Conservation (phyloP, 164 flowering plant species). For the Kingdonia uniflora region DNA sequence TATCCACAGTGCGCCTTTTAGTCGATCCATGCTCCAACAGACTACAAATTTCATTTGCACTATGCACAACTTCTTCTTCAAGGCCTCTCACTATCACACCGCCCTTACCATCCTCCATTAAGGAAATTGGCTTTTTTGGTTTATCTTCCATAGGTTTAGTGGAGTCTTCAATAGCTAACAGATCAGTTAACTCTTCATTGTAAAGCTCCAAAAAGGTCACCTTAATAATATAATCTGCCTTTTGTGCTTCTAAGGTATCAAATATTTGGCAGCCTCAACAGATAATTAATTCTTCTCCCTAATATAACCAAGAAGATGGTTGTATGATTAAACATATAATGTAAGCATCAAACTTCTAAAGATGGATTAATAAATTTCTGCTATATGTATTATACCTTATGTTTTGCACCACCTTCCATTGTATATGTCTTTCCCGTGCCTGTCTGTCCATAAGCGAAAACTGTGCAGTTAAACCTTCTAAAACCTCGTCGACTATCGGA, state of each 20-base stretch:
- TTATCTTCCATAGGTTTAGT: constrained; percentile 14
- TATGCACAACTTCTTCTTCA: constrained; percentile 25
- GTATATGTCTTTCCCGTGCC: constrained; percentile 94
- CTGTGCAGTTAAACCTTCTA: constrained; percentile 80
- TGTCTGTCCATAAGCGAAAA: constrained; percentile 87
- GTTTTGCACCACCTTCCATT: constrained; percentile 81
- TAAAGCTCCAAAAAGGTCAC: constrained; percentile 30
- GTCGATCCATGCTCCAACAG: constrained; percentile 24
- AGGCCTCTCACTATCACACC: constrained; percentile 26
- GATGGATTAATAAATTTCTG: no score
- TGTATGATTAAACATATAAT: no score
- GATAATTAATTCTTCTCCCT: constrained; percentile 27
- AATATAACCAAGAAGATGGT: background rate
- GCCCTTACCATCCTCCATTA: constrained; percentile 29
- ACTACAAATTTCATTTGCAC: constrained; percentile 22
- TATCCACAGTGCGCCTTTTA: constrained; percentile 23
- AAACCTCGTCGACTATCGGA: constrained; percentile 76
- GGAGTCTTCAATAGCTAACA: constrained; percentile 21
- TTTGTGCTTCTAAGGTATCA: constrained; percentile 25
- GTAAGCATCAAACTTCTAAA: no score
- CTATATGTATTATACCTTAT: constrained; percentile 32
- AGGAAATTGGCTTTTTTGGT: constrained; percentile 21
- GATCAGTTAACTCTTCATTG: constrained; percentile 29
- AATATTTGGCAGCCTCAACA: constrained; percentile 23
- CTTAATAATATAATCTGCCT: constrained; percentile 25